Percentiles rank a stretch among this genome's conserved stretches.
Evolutionary conservation across 1,284 basidiomycete species (phyloP).

Genomic region (Rhodotorula sp.): DNA sequence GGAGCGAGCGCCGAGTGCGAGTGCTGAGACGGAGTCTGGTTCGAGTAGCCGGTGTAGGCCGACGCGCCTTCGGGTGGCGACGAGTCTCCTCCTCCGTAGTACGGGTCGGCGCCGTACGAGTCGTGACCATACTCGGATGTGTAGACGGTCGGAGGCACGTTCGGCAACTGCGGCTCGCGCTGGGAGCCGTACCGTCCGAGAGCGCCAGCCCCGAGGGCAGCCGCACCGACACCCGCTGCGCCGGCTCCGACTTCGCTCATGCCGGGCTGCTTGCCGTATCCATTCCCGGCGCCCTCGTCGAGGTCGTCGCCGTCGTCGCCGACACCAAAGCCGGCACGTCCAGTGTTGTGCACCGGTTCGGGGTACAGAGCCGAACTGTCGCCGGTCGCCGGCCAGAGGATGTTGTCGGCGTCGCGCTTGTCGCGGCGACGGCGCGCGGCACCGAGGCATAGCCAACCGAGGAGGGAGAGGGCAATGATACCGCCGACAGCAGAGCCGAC

Average conservation of each 20-base stretch:
- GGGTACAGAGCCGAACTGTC: constrained; percentile 45
- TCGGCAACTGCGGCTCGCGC: constrained; percentile 30
- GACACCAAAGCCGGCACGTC: constrained; percentile 41
- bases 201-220: constrained; percentile 3
- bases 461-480: constrained; percentile 20
- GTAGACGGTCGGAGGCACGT: constrained; percentile 38
- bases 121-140: constrained; percentile 3
- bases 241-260: constrained; percentile 29
- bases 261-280: not conserved
- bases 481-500: constrained; percentile 37
- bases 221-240: constrained; percentile 32
- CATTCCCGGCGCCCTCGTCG: not conserved
- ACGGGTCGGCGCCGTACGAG: constrained; percentile 7
- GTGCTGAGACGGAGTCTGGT: constrained; percentile 17
- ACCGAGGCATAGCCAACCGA: constrained; percentile 30
- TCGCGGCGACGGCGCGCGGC: constrained; percentile 22
- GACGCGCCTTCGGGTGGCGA: constrained; percentile 13
- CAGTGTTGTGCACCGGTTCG: constrained; percentile 42
- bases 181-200: constrained; percentile 22
- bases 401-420: constrained; percentile 34
- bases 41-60: constrained; percentile 25
- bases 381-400: constrained; percentile 43
- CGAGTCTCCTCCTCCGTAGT: constrained; percentile 13
- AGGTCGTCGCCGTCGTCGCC: constrained; percentile 42
- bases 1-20: constrained; percentile 34